A percentile compares a stretch with the other conserved stretches of the same genome.
These are phyloP conservation scores for Jatropha multifida DNA, from an alignment of 441 rosid genomes.

Conservation along the genomic window DNA sequence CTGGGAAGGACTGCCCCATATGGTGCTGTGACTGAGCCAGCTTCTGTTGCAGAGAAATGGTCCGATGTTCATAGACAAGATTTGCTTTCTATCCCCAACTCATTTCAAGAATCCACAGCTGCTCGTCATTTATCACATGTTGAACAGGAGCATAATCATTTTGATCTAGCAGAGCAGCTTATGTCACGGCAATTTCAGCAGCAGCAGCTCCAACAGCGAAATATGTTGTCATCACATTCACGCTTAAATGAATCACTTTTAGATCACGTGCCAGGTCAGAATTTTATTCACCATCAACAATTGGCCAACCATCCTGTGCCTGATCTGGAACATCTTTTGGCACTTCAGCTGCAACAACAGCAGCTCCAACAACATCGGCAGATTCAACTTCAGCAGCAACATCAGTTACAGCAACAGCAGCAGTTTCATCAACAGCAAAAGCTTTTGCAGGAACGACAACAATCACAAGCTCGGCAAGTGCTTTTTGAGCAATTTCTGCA, in stretches of 20 bases:
- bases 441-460: constrained; percentile 65
- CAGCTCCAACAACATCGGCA: constrained; percentile 33
- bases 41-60: constrained; percentile 50
- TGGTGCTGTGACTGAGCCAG: constrained; percentile 43
- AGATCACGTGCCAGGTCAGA: constrained; percentile 38
- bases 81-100: constrained; percentile 38
- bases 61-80: constrained; percentile 51
- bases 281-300: constrained; percentile 37
- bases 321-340: constrained; percentile 51
- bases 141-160: constrained; percentile 52
- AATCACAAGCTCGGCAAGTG: constrained; percentile 62
- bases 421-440: constrained; percentile 62
- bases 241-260: constrained; percentile 33
- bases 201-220: constrained; percentile 40
- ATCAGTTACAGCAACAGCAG: constrained; percentile 43
- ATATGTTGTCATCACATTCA: constrained; percentile 33
- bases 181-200: constrained; percentile 49
- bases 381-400: constrained; percentile 42
- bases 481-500: constrained; percentile 62
- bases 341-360: constrained; percentile 51
- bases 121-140: constrained; percentile 45
- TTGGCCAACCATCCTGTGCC: constrained; percentile 38
- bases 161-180: constrained; percentile 56
- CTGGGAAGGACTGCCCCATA: constrained; percentile 37
- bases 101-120: constrained; percentile 48